Percentiles rank a stretch among this genome's conserved stretches.
phyloP scores from a whole-genome alignment of 305 asterid genomes.

The Solanum aculeatissimum region DNA sequence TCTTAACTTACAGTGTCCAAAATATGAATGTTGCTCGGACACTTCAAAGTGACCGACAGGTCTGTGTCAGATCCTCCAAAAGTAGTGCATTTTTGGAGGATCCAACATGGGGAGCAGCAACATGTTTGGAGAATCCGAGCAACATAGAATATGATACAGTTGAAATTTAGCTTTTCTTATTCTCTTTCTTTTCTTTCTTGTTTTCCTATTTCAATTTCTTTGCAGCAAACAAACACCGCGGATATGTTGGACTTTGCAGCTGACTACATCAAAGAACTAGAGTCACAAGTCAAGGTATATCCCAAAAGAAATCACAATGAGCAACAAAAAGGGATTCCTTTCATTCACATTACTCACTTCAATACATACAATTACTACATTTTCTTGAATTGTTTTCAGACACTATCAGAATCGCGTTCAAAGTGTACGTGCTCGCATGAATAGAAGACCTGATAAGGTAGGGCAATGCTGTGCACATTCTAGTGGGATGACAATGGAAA shows the following conservation, averaged over 20 bases:
- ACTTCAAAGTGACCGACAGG: background rate
- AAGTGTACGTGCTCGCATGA: slow-evolving; percentile 50
- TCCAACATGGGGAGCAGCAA: background rate
- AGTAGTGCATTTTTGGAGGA: background rate
- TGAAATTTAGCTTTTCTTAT: background rate
- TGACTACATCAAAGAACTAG: slow-evolving; percentile 87
- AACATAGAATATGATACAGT: background rate
- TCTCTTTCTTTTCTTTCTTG: background rate
- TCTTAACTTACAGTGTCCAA: background rate
- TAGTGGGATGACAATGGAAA: background rate
- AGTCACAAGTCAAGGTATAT: slow-evolving; percentile 55
- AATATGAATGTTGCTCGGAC: background rate
- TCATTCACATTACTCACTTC: background rate
- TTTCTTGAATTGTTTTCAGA: slow-evolving; percentile 19
- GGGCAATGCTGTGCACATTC: background rate
- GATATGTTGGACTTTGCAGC: slow-evolving; percentile 97
- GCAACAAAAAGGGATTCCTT: background rate
- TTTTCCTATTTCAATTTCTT: background rate
- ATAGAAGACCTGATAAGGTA: slow-evolving; percentile 1
- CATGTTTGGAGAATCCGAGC: background rate
- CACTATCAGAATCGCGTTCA: slow-evolving; percentile 40
- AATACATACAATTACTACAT: background rate
- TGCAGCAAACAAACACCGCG: slow-evolving; percentile 90
- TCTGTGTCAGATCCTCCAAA: background rate
- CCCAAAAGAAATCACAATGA: background rate